Conservation (phyloP, 176 grass and related monocot genomes). For the Stipa capillata region DNA sequence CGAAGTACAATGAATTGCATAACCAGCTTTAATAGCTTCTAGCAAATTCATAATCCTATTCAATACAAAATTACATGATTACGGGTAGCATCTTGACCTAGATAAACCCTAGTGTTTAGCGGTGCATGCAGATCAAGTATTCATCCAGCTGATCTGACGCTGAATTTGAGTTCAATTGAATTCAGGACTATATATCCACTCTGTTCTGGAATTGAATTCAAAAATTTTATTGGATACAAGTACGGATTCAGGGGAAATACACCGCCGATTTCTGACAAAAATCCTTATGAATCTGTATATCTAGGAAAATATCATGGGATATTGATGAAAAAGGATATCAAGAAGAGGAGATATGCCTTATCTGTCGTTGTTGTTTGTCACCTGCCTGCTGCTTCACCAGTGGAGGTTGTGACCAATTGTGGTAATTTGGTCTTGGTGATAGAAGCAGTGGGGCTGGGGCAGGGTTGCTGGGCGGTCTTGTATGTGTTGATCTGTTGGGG, state of each 20-base stretch:
- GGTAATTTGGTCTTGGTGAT: neutral
- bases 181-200: neutral
- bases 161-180: neutral
- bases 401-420: neutral
- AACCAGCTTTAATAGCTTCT: neutral
- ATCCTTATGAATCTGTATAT: neutral
- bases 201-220: neutral
- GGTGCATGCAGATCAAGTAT: neutral
- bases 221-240: neutral
- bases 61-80: neutral
- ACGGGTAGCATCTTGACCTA: neutral
- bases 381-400: neutral
- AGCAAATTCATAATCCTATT: neutral
- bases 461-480: too few relatives aligned
- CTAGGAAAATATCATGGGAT: neutral
- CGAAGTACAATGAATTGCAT: neutral
- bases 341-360: neutral
- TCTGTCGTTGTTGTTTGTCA: neutral
- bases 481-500: too few relatives aligned
- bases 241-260: neutral
- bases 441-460: too few relatives aligned
- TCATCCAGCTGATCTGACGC: neutral
- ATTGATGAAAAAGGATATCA: neutral
- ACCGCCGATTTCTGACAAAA: neutral
- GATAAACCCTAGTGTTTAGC: slow-evolving; percentile 1